phyloP scores from a whole-genome alignment of 148 eudicot genomes.

The Diospyros kaki region DNA sequence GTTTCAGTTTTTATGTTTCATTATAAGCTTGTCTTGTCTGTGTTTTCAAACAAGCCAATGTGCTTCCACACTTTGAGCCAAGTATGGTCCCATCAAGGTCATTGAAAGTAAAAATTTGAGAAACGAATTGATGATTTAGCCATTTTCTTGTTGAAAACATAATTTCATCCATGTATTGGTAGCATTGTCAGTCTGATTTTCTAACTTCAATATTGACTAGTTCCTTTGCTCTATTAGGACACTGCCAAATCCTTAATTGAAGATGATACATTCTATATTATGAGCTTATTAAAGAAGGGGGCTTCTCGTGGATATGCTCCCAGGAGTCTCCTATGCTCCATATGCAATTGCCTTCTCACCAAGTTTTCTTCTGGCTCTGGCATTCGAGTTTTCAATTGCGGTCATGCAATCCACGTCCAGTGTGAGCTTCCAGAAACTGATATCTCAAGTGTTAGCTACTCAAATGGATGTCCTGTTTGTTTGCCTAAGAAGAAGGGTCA shows the following conservation, averaged over 20 bases:
- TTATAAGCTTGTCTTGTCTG: not conserved
- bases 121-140: not conserved
- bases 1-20: not conserved
- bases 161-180: not conserved
- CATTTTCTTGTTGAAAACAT: not conserved
- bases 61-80: too few relatives aligned
- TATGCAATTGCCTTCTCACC: conserved; percentile 70
- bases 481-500: conserved; percentile 61
- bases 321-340: conserved; percentile 57
- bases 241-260: conserved; percentile 89
- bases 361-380: conserved; percentile 54
- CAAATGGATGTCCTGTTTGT: conserved; percentile 85
- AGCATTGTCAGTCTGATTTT: not conserved
- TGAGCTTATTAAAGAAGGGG: conserved; percentile 79
- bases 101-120: not conserved
- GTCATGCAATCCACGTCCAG: conserved; percentile 77
- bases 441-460: conserved; percentile 31
- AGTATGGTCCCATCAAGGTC: too few relatives aligned
- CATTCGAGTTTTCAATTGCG: conserved; percentile 77
- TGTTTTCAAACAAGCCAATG: not conserved
- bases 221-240: conserved; percentile 48
- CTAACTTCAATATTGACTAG: not conserved
- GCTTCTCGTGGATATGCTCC: conserved; percentile 90
- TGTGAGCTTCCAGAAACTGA: conserved; percentile 67
- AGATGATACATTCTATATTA: conserved; percentile 81